These are phyloP conservation scores for Skeletonema tropicum DNA, from an alignment of 108 stramenopile genomes.

Conservation along the genomic window DNA sequence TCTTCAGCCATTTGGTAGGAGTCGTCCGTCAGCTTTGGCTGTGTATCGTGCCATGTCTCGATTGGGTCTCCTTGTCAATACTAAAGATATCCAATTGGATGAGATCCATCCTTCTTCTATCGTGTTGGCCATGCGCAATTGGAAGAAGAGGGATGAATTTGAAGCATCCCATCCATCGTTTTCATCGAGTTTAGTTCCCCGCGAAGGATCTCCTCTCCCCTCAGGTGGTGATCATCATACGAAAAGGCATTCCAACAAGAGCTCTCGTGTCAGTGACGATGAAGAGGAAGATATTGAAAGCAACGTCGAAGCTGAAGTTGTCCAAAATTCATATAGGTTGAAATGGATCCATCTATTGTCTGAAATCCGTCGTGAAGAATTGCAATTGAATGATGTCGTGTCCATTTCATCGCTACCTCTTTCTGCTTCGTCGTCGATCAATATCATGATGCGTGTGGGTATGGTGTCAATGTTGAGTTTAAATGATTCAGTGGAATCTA, in stretches of 20 bases:
- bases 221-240: neutral
- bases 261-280: slow-evolving; percentile 7
- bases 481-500: neutral
- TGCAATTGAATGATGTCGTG: slow-evolving; percentile 31
- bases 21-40: slow-evolving; percentile 37
- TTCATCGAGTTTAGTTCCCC: slow-evolving; percentile 2
- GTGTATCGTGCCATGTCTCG: slow-evolving; percentile 35
- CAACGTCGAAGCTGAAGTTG: slow-evolving; percentile 2
- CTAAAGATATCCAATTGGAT: slow-evolving; percentile 10
- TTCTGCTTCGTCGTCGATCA: neutral
- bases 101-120: slow-evolving; percentile 26
- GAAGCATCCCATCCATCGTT: neutral
- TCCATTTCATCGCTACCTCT: slow-evolving; percentile 11
- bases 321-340: slow-evolving; percentile 16
- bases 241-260: neutral
- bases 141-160: slow-evolving; percentile 37
- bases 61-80: slow-evolving; percentile 9
- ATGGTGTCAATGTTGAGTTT: slow-evolving; percentile 35
- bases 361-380: slow-evolving; percentile 42
- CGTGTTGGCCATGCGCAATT: slow-evolving; percentile 40
- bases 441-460: slow-evolving; percentile 25
- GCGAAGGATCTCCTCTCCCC: slow-evolving; percentile 10
- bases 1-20: slow-evolving; percentile 39
- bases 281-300: neutral
- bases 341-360: slow-evolving; percentile 37